Evolutionary conservation across 495 filamentous ascomycete genomes (phyloP).

Genomic region (Lepidopterella palustris): DNA sequence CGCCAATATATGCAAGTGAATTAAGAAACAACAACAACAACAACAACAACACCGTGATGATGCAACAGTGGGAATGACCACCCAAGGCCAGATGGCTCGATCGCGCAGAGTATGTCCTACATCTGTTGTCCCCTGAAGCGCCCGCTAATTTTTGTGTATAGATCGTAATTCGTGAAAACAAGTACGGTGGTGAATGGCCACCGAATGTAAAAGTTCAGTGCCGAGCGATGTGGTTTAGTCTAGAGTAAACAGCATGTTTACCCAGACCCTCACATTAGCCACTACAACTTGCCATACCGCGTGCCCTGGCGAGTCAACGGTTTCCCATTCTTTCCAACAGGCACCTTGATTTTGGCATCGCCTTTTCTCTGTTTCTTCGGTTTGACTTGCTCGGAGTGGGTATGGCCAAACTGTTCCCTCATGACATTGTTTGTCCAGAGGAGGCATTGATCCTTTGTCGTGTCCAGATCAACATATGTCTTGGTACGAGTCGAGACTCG

Average conservation of each 20-base stretch:
- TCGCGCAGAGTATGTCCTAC: neutral
- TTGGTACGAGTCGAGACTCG: slow-evolving; percentile 57
- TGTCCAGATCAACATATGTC: slow-evolving; percentile 52
- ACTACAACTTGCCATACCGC: slow-evolving; percentile 7
- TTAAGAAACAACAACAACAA: neutral
- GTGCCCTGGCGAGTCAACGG: slow-evolving; percentile 13
- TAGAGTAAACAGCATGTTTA: no score
- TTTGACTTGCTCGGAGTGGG: slow-evolving; percentile 71
- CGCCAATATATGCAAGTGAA: neutral
- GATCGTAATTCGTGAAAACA: neutral
- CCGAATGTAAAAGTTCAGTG: neutral
- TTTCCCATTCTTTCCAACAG: slow-evolving; percentile 14
- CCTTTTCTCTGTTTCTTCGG: slow-evolving; percentile 54
- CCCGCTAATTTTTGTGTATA: neutral
- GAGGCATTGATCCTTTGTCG: slow-evolving; percentile 59
- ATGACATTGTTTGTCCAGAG: slow-evolving; percentile 77
- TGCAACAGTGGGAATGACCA: neutral
- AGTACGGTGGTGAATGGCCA: neutral
- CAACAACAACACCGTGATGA: neutral
- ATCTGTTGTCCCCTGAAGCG: neutral
- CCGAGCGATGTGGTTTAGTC: neutral
- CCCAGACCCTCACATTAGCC: no score
- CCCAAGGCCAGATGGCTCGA: neutral
- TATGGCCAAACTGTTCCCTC: slow-evolving; percentile 67
- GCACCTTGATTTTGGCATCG: slow-evolving; percentile 33